A percentile compares a stretch with the other conserved stretches of the same genome.
Conservation (phyloP, 352 stramenopile genomes). For the Phytophthora tentaculata region DNA sequence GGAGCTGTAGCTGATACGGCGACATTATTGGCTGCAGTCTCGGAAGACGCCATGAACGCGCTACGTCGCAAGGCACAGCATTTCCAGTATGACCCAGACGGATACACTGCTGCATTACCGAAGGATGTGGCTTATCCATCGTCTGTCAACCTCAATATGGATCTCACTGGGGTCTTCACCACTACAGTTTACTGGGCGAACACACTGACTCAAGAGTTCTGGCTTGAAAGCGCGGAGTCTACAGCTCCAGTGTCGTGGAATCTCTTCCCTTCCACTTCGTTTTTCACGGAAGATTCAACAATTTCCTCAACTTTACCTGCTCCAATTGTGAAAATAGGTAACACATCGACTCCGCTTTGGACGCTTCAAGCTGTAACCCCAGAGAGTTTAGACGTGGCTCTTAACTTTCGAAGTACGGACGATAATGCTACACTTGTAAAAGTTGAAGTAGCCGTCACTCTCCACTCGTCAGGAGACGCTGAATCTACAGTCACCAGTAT, state of each 20-base stretch:
- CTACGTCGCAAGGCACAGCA: slow-evolving; percentile 47
- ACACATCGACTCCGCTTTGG: slow-evolving; percentile 48
- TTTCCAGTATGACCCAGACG: slow-evolving; percentile 45
- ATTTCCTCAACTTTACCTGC: slow-evolving; percentile 13
- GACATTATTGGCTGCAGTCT: slow-evolving; percentile 37
- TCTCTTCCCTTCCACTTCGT: slow-evolving; percentile 37
- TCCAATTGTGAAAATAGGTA: slow-evolving; percentile 33
- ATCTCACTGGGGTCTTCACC: slow-evolving; percentile 36
- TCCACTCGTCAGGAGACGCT: slow-evolving; percentile 46
- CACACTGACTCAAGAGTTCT: slow-evolving; percentile 46
- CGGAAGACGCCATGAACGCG: slow-evolving; percentile 38
- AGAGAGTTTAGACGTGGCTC: slow-evolving; percentile 47
- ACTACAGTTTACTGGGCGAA: slow-evolving; percentile 59
- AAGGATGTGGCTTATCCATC: slow-evolving; percentile 36
- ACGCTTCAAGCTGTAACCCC: slow-evolving; percentile 35
- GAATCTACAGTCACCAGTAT: slow-evolving; percentile 67
- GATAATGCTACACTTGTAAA: slow-evolving; percentile 58
- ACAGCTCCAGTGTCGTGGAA: slow-evolving; percentile 50
- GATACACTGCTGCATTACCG: slow-evolving; percentile 29
- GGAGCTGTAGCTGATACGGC: slow-evolving; percentile 16
- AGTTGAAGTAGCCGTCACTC: slow-evolving; percentile 53
- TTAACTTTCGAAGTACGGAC: slow-evolving; percentile 49
- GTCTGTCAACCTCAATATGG: slow-evolving; percentile 15
- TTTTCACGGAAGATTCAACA: slow-evolving; percentile 39
- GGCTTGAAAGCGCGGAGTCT: slow-evolving; percentile 61